A percentile compares a stretch with the other conserved stretches of the same genome.
Conservation (phyloP, 306 rosid genomes). For the Acacia acuminata region DNA sequence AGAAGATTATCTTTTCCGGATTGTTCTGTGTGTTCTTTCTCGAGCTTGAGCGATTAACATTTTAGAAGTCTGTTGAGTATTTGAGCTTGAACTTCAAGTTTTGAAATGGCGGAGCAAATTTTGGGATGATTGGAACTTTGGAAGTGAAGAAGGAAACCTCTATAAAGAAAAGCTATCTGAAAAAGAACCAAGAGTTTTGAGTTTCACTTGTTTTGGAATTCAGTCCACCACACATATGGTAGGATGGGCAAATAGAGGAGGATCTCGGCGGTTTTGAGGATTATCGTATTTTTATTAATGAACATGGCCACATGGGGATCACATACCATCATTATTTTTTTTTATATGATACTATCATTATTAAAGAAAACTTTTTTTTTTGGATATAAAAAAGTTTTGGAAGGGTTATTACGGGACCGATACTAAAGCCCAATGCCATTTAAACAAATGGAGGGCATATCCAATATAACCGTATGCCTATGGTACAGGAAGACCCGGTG, state of each 20-base stretch:
- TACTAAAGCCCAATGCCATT: no score
- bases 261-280: background rate
- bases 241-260: background rate
- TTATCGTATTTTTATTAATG: no score
- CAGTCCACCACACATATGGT: background rate
- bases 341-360: no score
- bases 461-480: no score
- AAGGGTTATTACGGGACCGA: no score
- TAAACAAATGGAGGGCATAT: no score
- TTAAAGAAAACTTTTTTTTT: no score
- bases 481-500: no score
- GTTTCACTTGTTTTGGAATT: background rate
- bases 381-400: no score
- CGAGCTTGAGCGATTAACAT: background rate
- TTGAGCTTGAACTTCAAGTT: background rate
- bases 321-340: no score
- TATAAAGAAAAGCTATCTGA: background rate
- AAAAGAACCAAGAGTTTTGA: background rate
- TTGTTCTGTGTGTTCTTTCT: background rate
- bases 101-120: background rate
- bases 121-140: background rate
- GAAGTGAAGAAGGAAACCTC: background rate
- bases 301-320: no score
- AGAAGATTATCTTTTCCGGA: background rate
- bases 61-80: background rate